Percentiles rank a stretch among this genome's conserved stretches.
Conservation (phyloP, 2,329 filamentous ascomycete species). For the Ophiocordyceps camponoti-floridani region DNA sequence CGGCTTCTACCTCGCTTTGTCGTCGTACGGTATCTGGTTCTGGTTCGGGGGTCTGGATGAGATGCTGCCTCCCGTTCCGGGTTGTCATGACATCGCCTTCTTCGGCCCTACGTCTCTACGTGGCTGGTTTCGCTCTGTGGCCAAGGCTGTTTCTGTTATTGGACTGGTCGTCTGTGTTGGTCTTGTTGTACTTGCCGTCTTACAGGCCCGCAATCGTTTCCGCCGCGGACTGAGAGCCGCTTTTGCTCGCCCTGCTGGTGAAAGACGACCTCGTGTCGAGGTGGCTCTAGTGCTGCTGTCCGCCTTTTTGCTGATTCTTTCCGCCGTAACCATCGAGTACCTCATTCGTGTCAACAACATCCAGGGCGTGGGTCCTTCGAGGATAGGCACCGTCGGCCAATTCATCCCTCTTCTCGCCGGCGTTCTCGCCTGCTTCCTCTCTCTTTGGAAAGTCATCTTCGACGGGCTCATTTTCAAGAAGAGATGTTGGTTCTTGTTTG, state of each 20-base stretch:
- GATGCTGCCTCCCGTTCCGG: conserved; percentile 2
- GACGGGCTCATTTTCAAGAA: conserved; percentile 4
- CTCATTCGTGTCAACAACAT: conserved; percentile 6
- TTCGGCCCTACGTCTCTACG: conserved; percentile 4
- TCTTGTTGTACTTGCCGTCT: conserved; percentile 1
- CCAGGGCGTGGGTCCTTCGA: conserved; percentile 2
- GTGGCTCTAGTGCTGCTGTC: conserved; percentile 6
- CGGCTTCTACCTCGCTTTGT: conserved; percentile 7
- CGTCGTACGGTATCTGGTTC: conserved; percentile 9
- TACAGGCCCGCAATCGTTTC: conserved; percentile 2
- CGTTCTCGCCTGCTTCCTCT: conserved; percentile 4
- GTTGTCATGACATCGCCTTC: conserved; percentile 5
- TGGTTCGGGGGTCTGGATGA: conserved; percentile 7
- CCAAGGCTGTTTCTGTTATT: conserved; percentile 4
- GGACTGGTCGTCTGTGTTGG: conserved; percentile 5
- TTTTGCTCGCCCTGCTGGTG: conserved; percentile 1
- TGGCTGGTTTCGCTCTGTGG: conserved; percentile 6
- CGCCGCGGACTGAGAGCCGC: conserved; percentile 1
- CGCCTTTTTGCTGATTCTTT: conserved; percentile 5
- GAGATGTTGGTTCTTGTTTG: conserved; percentile 7
- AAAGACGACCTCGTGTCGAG: conserved; percentile 5
- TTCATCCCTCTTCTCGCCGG: conserved; percentile 9
- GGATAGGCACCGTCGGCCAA: conserved; percentile 6
- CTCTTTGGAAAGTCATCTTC: conserved; percentile 6
- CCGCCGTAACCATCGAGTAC: conserved; percentile 6